Conservation (phyloP, 345 rosid species). For the Aquilaria malaccensis region DNA sequence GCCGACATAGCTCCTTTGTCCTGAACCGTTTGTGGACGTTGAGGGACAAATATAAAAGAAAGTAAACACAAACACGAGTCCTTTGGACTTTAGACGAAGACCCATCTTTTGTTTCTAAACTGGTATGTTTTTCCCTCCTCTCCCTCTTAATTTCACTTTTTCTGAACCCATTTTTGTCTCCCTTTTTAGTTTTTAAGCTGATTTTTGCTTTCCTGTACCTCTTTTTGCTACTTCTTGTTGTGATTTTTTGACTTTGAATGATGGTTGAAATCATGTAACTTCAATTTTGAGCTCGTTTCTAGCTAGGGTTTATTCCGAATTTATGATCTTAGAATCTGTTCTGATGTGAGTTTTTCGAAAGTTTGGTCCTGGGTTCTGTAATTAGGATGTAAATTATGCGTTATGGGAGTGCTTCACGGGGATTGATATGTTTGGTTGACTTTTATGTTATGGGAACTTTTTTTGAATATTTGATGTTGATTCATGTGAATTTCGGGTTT, state of each 20-base stretch:
- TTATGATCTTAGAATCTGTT: slow-evolving; percentile 9
- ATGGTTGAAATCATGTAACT: slow-evolving; percentile 22
- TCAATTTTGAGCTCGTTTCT: slow-evolving; percentile 14
- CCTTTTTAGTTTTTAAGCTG: slow-evolving; percentile 1
- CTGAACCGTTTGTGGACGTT: slow-evolving; percentile 39
- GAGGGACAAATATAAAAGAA: slow-evolving; percentile 5
- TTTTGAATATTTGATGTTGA: slow-evolving; percentile 16
- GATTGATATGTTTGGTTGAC: slow-evolving; percentile 23
- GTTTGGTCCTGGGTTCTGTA: slow-evolving; percentile 11
- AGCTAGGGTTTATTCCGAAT: slow-evolving; percentile 18
- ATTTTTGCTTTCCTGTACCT: not conserved
- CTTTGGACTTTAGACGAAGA: not conserved
- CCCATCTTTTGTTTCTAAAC: slow-evolving; percentile 5
- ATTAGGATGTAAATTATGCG: slow-evolving; percentile 10
- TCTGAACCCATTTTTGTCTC: not conserved
- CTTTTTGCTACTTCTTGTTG: not conserved
- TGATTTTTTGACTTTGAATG: slow-evolving; percentile 2
- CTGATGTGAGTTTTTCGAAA: not conserved
- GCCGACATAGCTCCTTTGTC: slow-evolving; percentile 24
- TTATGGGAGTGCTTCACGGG: slow-evolving; percentile 7
- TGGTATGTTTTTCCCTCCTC: slow-evolving; percentile 16
- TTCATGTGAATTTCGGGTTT: slow-evolving; percentile 8
- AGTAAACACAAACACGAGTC: slow-evolving; percentile 9
- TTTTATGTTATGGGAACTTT: slow-evolving; percentile 17
- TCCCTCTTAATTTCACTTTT: not conserved